Percentiles rank a stretch among this genome's conserved stretches.
Conservation (phyloP, 106 monocot species). For the Agapanthus africanus region DNA sequence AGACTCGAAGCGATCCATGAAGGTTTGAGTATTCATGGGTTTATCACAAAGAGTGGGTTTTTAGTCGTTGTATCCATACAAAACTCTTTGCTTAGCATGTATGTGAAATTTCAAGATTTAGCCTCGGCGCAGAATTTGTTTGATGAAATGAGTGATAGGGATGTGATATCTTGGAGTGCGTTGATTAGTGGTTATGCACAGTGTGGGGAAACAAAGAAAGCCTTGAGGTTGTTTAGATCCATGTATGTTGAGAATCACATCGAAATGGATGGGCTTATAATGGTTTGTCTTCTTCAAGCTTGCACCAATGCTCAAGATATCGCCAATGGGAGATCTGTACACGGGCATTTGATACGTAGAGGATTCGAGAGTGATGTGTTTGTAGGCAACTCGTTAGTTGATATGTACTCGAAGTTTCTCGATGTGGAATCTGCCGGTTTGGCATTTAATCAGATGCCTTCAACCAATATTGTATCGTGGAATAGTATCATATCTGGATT, state of each 20-base stretch:
- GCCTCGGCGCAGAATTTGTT: slow-evolving; percentile 46
- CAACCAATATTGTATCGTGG: slow-evolving; percentile 69
- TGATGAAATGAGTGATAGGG: slow-evolving; percentile 56
- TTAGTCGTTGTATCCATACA: slow-evolving; percentile 21
- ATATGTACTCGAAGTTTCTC: slow-evolving; percentile 67
- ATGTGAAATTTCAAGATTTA: slow-evolving; percentile 33
- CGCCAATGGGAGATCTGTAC: slow-evolving; percentile 32
- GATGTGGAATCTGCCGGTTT: slow-evolving; percentile 42
- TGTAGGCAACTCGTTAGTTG: slow-evolving; percentile 62
- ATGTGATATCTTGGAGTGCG: slow-evolving; percentile 69
- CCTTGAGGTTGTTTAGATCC: slow-evolving; percentile 36
- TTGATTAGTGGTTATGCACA: slow-evolving; percentile 48
- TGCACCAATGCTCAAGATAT: slow-evolving; percentile 25
- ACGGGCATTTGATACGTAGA: slow-evolving; percentile 34
- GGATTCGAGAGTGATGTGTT: slow-evolving; percentile 61
- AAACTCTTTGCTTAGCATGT: slow-evolving; percentile 55
- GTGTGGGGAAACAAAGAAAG: slow-evolving; percentile 5
- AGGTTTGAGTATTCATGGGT: slow-evolving; percentile 43
- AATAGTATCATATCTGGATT: slow-evolving; percentile 74
- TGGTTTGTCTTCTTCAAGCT: slow-evolving; percentile 62
- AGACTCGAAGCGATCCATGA: slow-evolving; percentile 25
- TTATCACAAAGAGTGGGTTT: slow-evolving; percentile 36
- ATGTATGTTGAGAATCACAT: slow-evolving; percentile 21
- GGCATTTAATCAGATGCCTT: slow-evolving; percentile 29
- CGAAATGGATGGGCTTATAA: slow-evolving; percentile 39